Conservation (phyloP, 805 yeast genomes). For the Nakazawaea laoshanensis region DNA sequence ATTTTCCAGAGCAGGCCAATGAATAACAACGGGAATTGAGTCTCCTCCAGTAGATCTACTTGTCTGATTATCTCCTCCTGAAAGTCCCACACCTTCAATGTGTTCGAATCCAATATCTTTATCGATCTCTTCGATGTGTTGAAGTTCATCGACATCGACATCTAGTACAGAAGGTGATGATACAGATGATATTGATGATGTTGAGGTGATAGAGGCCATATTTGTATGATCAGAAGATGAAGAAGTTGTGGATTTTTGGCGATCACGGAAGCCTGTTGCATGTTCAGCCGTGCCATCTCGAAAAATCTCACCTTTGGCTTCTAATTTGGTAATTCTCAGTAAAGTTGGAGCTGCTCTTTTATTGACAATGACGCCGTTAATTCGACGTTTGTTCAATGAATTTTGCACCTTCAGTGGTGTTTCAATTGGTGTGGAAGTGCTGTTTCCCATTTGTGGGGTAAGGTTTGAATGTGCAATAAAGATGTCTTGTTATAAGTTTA, state of each 20-base stretch:
- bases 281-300: background rate
- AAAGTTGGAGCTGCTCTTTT: conserved; percentile 2
- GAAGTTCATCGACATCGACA: conserved; percentile 8
- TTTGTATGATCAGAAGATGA: conserved; percentile 6
- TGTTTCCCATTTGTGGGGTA: conserved; percentile 6
- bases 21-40: conserved; percentile 6
- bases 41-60: too few relatives aligned
- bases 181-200: conserved; percentile 6
- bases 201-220: conserved; percentile 3
- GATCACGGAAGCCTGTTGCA: background rate
- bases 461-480: too few relatives aligned
- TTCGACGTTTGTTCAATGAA: conserved; percentile 1
- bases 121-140: conserved; percentile 9
- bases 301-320: conserved; percentile 6
- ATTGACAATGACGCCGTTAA: conserved; percentile 4
- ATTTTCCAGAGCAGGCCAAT: conserved; percentile 4
- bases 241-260: conserved; percentile 8
- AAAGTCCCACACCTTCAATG: conserved; percentile 9
- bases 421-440: conserved; percentile 1
- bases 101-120: conserved; percentile 9
- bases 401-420: background rate
- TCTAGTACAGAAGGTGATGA: conserved; percentile 8
- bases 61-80: conserved; percentile 3
- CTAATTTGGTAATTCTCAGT: conserved; percentile 7
- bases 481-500: too few relatives aligned